Evolutionary conservation across 2,329 filamentous ascomycete species (phyloP), one percentile per base, ranked within the genome.

Genomic region (Capronia americana): DNA sequence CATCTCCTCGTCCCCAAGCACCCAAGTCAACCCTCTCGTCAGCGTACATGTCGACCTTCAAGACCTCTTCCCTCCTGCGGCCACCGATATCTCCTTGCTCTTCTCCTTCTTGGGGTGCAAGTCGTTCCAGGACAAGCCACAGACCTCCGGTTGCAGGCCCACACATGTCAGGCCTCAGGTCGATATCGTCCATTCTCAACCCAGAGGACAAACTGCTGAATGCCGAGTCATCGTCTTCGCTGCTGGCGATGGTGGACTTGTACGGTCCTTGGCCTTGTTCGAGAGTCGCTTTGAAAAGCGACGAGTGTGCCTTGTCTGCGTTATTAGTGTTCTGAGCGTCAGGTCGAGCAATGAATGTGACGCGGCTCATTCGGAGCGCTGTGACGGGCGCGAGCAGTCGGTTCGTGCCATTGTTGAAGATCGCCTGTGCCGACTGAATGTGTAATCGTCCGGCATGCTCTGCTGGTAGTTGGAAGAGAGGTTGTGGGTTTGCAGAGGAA

Each of bases 71-170:
- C 72, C 34, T 61, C 12, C 34, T 20, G 8, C 20, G 20, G 3
- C 4, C 17, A 44, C 38, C 23, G 4, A n/a, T 12, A 30, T 26
- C 20, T 8, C 24, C 58, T 23, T 54, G 28, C 67, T 80, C 79
- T 65, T 80, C 79, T 2, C 76, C 76, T 61, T 81, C 28, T 34
- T 55, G 53, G 28, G 53, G 53, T 1, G 60, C n/a, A 73, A 94
- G 85, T 70, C 90, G 85, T 78, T 97, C 93, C 50, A 97, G 81
- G 5, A 97, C 89, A 61, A 97, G 81, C 90, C 91, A 96, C 64
- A 93, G 77, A 20, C 88, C 88, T 23, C 85, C 85, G 10, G 78
- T 79, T 10, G 41, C 65, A 1, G 58, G 55, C 32, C 78, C 79
- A 64, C 82, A 80, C 69, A 85, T 78, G n/a, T 81, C 83, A 0